phyloP scores from a whole-genome alignment of 371 early-diverging fungal genomes.

The Mucor racemosus region DNA sequence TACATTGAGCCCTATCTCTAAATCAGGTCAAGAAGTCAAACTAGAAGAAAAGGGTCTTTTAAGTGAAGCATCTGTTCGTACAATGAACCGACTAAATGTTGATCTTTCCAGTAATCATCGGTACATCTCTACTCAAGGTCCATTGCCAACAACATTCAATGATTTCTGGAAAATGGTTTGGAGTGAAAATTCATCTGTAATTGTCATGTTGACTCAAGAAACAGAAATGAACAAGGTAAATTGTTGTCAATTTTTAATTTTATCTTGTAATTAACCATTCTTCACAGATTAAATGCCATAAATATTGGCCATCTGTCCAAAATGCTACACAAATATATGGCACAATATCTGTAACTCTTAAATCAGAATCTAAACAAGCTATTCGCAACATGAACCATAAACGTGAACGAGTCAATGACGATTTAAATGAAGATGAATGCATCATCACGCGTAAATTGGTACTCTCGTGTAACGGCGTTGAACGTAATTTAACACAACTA shows the following conservation, averaged over 20 bases:
- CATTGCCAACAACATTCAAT: conserved; percentile 73
- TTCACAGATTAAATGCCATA: conserved; percentile 59
- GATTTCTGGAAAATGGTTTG: conserved; percentile 91
- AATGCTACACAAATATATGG: conserved; percentile 40
- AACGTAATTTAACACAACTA: conserved; percentile 67
- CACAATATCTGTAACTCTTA: conserved; percentile 23
- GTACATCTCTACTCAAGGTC: conserved; percentile 88
- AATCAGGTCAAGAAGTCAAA: conserved; percentile 10
- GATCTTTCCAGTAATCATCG: conserved; percentile 11
- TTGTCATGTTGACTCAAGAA: conserved; percentile 88
- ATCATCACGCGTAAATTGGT: conserved; percentile 24
- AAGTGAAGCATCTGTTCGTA: conserved; percentile 23
- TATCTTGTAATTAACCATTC: neutral
- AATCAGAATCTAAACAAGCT: conserved; percentile 23
- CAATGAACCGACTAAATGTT: conserved; percentile 12
- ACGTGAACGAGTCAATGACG: conserved; percentile 4
- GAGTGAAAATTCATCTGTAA: conserved; percentile 71
- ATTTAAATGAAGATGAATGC: conserved; percentile 19
- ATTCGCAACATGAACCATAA: conserved; percentile 34
- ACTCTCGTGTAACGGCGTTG: neutral
- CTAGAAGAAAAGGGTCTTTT: conserved; percentile 18
- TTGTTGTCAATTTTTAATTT: conserved; percentile 11
- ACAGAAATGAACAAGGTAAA: conserved; percentile 73
- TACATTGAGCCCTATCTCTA: conserved; percentile 1
- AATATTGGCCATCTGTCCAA: conserved; percentile 68